A percentile compares a stretch with the other conserved stretches of the same genome.
Evolutionary conservation across 495 filamentous ascomycete genomes (phyloP).

Genomic region (Penicillium cataractarum): DNA sequence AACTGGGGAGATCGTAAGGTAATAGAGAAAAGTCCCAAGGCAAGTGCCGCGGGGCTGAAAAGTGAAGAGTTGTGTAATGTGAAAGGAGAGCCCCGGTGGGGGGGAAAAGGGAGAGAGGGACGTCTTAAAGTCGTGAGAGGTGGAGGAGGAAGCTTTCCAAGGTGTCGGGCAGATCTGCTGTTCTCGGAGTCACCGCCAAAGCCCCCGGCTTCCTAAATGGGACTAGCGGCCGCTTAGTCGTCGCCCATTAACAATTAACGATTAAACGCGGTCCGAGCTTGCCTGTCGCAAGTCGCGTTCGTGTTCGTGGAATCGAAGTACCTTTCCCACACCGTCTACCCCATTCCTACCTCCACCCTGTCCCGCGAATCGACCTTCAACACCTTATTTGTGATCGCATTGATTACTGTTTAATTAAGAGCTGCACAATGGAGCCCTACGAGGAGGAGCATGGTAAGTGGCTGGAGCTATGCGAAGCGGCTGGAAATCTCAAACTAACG

Average conservation of each 20-base stretch:
- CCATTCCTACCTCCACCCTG: neutral
- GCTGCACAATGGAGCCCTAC: slow-evolving; percentile 42
- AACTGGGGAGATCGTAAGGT: slow-evolving; percentile 6
- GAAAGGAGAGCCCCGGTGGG: neutral
- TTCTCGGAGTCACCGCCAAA: slow-evolving; percentile 35
- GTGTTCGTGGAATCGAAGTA: slow-evolving; percentile 11
- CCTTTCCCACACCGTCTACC: slow-evolving; percentile 1
- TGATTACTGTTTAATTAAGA: neutral
- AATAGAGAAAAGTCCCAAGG: neutral
- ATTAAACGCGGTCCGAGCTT: slow-evolving; percentile 40
- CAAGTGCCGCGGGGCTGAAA: neutral
- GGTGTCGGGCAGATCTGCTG: slow-evolving; percentile 12
- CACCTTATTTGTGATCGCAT: neutral
- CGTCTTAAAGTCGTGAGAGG: slow-evolving; percentile 6
- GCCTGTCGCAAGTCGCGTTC: slow-evolving; percentile 31
- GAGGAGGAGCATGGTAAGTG: slow-evolving; percentile 40
- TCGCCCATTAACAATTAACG: slow-evolving; percentile 27
- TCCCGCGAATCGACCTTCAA: neutral
- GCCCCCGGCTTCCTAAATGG: slow-evolving; percentile 17
- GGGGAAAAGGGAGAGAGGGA: slow-evolving; percentile 1
- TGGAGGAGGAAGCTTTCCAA: slow-evolving; percentile 11
- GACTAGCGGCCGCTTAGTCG: slow-evolving; percentile 26
- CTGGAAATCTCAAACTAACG: slow-evolving; percentile 26
- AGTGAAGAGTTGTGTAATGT: neutral
- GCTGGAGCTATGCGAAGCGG: neutral